These are phyloP conservation scores for Cryomyces minteri DNA, from an alignment of 495 filamentous ascomycete genomes.

Conservation along the genomic window DNA sequence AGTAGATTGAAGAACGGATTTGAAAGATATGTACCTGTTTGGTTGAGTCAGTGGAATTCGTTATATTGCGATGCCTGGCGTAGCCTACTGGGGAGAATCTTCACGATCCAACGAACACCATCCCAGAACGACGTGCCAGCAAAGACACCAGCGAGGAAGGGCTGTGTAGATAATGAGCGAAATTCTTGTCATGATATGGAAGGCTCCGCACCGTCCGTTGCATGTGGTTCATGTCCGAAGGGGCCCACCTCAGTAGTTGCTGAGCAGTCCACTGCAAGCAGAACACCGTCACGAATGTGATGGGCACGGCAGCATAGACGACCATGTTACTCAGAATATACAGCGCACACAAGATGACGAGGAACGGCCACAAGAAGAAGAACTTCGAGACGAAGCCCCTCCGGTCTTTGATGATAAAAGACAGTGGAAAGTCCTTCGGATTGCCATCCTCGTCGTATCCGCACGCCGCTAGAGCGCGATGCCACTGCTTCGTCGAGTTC, in stretches of 20 bases:
- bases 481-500: conserved; percentile 68
- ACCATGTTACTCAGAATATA: conserved; percentile 56
- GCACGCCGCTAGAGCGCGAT: conserved; percentile 63
- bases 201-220: conserved; percentile 56
- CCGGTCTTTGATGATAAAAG: conserved; percentile 48
- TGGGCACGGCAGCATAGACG: conserved; percentile 56
- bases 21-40: conserved; percentile 40
- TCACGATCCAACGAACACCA: conserved; percentile 53
- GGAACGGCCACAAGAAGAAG: conserved; percentile 78
- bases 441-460: conserved; percentile 70
- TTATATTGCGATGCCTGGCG: not conserved
- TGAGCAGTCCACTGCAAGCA: conserved; percentile 62
- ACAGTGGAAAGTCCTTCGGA: conserved; percentile 36
- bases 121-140: conserved; percentile 72
- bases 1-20: conserved; percentile 55
- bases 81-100: conserved; percentile 47
- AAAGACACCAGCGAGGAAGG: conserved; percentile 86
- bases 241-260: conserved; percentile 61
- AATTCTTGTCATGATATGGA: not conserved
- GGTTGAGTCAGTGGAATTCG: conserved; percentile 8
- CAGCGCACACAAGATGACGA: conserved; percentile 49
- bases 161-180: conserved; percentile 27
- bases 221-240: conserved; percentile 66
- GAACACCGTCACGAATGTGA: conserved; percentile 44
- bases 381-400: conserved; percentile 59